A percentile compares a stretch with the other conserved stretches of the same genome.
phyloP scores from a whole-genome alignment of 768 basidiomycete genomes.

The Xerocomellus intermedius region DNA sequence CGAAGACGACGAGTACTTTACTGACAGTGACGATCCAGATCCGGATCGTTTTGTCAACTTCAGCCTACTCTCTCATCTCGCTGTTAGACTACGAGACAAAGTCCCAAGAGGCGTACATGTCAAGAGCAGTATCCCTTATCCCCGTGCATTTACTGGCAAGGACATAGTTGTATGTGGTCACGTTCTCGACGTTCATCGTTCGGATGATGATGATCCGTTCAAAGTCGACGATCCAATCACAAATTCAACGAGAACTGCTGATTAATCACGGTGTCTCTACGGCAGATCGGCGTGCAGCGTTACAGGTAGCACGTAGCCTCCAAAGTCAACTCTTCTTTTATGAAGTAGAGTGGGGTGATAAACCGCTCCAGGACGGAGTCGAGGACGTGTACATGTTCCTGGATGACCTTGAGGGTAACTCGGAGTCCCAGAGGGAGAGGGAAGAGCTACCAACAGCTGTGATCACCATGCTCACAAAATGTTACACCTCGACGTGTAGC shows the following conservation, averaged over 20 bases:
- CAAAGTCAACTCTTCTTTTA: constrained; percentile 95
- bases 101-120: constrained; percentile 85
- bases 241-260: constrained; percentile 81
- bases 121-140: constrained; percentile 91
- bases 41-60: constrained; percentile 84
- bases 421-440: constrained; percentile 57
- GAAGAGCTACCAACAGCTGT: constrained; percentile 87
- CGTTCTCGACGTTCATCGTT: not conserved
- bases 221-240: constrained; percentile 84
- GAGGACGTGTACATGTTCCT: constrained; percentile 94
- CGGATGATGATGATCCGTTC: constrained; percentile 5
- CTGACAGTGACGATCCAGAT: constrained; percentile 60
- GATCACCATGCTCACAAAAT: constrained; percentile 84
- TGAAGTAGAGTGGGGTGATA: constrained; percentile 93
- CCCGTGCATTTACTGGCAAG: constrained; percentile 88
- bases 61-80: constrained; percentile 82
- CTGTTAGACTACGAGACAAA: constrained; percentile 85
- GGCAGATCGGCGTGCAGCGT: constrained; percentile 76
- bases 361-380: constrained; percentile 78
- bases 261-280: constrained; percentile 72
- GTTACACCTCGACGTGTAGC: constrained; percentile 84
- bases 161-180: constrained; percentile 80
- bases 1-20: constrained; percentile 33
- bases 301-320: constrained; percentile 86
- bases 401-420: constrained; percentile 70